A percentile compares a stretch with the other conserved stretches of the same genome.
Conservation (phyloP, 306 rosid species). For the Elaeagnus macrophylla region DNA sequence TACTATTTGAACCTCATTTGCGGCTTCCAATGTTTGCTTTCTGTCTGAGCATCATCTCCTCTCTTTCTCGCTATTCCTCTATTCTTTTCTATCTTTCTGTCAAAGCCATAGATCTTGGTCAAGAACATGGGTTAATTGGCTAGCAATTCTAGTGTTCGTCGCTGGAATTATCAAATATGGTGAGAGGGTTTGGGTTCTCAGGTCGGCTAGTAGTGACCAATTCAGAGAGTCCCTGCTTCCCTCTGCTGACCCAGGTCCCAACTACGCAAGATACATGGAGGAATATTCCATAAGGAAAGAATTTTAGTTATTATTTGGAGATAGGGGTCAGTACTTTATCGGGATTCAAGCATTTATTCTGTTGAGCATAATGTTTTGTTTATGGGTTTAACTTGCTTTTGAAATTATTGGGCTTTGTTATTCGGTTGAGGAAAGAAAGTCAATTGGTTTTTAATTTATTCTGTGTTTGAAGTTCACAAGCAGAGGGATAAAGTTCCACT, state of each 20-base stretch:
- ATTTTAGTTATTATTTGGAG: background rate
- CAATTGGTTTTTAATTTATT: conserved; percentile 1
- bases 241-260: conserved; percentile 28
- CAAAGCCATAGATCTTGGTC: conserved; percentile 16
- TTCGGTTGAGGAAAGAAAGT: background rate
- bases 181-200: conserved; percentile 26
- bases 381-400: background rate
- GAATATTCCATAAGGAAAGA: conserved; percentile 8
- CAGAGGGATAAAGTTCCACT: conserved; percentile 68
- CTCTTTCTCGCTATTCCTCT: too few relatives aligned
- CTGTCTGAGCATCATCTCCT: too few relatives aligned
- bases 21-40: too few relatives aligned
- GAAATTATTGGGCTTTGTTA: background rate
- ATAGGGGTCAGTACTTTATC: background rate
- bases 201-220: conserved; percentile 20
- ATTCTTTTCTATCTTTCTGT: too few relatives aligned
- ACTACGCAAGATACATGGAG: conserved; percentile 24
- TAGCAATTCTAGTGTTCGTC: conserved; percentile 18
- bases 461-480: conserved; percentile 56
- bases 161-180: conserved; percentile 28
- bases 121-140: background rate
- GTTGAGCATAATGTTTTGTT: background rate
- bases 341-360: background rate
- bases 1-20: too few relatives aligned
- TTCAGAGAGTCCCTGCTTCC: conserved; percentile 30